Percentiles rank a stretch among this genome's conserved stretches.
These are phyloP conservation scores for Dothideomycetes sp. DNA, from an alignment of 2,329 filamentous ascomycete species.

Conservation along the genomic window DNA sequence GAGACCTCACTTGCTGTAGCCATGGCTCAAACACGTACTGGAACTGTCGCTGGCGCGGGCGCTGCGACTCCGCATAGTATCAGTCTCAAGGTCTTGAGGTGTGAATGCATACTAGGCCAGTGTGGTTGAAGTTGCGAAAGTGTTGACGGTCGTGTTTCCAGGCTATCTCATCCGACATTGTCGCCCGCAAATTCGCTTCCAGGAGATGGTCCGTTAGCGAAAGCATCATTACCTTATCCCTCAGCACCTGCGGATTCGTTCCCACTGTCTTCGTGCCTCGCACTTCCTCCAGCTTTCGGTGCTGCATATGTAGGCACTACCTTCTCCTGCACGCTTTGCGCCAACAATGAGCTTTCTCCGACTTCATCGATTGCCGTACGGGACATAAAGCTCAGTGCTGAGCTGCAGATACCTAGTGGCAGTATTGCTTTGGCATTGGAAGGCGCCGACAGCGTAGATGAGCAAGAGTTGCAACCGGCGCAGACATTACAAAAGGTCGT, in stretches of 20 bases:
- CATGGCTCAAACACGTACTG: constrained; percentile 11
- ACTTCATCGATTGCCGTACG: constrained; percentile 46
- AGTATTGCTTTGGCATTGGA: constrained; percentile 47
- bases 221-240: constrained; percentile 68
- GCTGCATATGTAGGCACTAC: constrained; percentile 93
- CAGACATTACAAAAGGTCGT: constrained; percentile 73
- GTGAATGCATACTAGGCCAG: constrained; percentile 42
- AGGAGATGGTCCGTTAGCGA: constrained; percentile 43
- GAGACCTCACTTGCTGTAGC: too few species aligned
- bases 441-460: constrained; percentile 48
- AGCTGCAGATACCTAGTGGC: constrained; percentile 87
- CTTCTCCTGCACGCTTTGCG: constrained; percentile 88
- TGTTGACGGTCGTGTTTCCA: constrained; percentile 29
- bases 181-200: constrained; percentile 57
- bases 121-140: not conserved
- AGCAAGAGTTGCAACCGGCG: constrained; percentile 41
- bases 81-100: constrained; percentile 77
- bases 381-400: constrained; percentile 74
- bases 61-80: constrained; percentile 58
- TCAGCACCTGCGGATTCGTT: constrained; percentile 39
- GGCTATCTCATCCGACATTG: constrained; percentile 73
- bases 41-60: not conserved
- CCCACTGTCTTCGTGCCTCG: constrained; percentile 56
- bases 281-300: constrained; percentile 82
- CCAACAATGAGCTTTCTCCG: constrained; percentile 67